These are phyloP conservation scores for Pulveroboletus sp. DNA, from an alignment of 768 basidiomycete species.

Conservation along the genomic window DNA sequence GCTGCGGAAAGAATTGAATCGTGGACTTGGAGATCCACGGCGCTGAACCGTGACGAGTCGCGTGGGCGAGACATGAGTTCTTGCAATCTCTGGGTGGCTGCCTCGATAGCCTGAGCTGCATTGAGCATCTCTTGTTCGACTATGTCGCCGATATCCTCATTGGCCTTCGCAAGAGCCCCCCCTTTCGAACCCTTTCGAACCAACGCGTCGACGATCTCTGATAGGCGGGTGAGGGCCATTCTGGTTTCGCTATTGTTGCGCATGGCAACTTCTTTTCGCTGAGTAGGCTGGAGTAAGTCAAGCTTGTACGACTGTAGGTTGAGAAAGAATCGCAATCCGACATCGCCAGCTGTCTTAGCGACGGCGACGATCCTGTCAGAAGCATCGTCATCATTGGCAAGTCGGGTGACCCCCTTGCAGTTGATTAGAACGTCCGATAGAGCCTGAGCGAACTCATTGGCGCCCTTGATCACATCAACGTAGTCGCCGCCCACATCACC, in stretches of 20 bases:
- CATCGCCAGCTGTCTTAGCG: constrained; percentile 83
- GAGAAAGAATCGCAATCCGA: constrained; percentile 87
- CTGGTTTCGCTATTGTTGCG: constrained; percentile 86
- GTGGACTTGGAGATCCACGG: constrained; percentile 93
- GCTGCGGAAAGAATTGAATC: constrained; percentile 94
- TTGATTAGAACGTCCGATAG: constrained; percentile 88
- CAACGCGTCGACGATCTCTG: constrained; percentile 80
- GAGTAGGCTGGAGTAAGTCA: constrained; percentile 64
- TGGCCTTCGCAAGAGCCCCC: constrained; percentile 64
- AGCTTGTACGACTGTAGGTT: constrained; percentile 96
- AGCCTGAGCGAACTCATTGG: constrained; percentile 94
- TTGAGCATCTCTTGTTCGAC: constrained; percentile 96
- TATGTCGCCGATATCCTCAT: constrained; percentile 91
- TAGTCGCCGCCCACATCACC: constrained; percentile 88
- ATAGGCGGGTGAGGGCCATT: constrained; percentile 75
- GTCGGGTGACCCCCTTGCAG: constrained; percentile 92
- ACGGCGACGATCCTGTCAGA: constrained; percentile 84
- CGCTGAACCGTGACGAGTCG: constrained; percentile 81
- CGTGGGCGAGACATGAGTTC: constrained; percentile 88
- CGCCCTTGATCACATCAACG: constrained; percentile 96
- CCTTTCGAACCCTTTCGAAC: constrained; percentile 79
- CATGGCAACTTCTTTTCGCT: constrained; percentile 83
- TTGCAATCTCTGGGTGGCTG: constrained; percentile 85
- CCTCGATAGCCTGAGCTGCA: constrained; percentile 90
- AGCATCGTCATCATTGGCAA: constrained; percentile 86